Percentiles rank a stretch among this genome's conserved stretches.
Conservation (phyloP, 2,329 filamentous ascomycete species). For the Alternaria arbusti region DNA sequence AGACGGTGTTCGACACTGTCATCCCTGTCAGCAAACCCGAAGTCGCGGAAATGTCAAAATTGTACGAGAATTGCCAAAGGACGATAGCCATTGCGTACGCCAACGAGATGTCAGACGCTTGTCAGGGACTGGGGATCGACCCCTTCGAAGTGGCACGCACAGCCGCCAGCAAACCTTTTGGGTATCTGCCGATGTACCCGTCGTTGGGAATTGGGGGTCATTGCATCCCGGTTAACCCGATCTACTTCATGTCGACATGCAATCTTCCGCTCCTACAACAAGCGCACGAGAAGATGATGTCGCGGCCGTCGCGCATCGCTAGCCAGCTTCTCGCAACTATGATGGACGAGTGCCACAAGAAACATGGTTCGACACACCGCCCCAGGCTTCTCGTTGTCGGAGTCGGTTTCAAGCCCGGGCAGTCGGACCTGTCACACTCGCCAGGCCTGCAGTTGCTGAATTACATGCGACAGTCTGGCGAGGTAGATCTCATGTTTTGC, state of each 20-base stretch:
- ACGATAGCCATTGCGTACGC: constrained; percentile 63
- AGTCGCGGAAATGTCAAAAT: constrained; percentile 65
- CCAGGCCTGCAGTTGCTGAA: constrained; percentile 50
- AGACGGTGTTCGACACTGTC: constrained; percentile 55
- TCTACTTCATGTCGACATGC: constrained; percentile 59
- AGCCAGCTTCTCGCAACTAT: constrained; percentile 12
- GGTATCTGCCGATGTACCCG: constrained; percentile 58
- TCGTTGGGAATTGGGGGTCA: constrained; percentile 62
- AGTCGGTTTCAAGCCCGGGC: constrained; percentile 60
- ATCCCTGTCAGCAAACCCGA: constrained; percentile 60
- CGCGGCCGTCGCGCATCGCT: constrained; percentile 48
- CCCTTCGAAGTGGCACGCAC: constrained; percentile 59
- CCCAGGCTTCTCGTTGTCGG: constrained; percentile 52
- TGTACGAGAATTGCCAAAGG: constrained; percentile 65
- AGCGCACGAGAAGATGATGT: constrained; percentile 53
- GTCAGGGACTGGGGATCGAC: constrained; percentile 54
- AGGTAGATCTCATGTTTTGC: constrained; percentile 54
- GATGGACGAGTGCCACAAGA: background rate
- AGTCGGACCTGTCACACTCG: constrained; percentile 57
- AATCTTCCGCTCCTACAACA: constrained; percentile 56
- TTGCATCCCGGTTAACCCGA: constrained; percentile 64
- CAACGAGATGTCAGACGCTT: constrained; percentile 65
- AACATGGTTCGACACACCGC: background rate
- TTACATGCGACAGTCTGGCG: constrained; percentile 45
- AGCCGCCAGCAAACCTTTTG: constrained; percentile 52